phyloP scores from a whole-genome alignment of 495 filamentous ascomycete genomes.

The Amphirosellinia nigrospora region DNA sequence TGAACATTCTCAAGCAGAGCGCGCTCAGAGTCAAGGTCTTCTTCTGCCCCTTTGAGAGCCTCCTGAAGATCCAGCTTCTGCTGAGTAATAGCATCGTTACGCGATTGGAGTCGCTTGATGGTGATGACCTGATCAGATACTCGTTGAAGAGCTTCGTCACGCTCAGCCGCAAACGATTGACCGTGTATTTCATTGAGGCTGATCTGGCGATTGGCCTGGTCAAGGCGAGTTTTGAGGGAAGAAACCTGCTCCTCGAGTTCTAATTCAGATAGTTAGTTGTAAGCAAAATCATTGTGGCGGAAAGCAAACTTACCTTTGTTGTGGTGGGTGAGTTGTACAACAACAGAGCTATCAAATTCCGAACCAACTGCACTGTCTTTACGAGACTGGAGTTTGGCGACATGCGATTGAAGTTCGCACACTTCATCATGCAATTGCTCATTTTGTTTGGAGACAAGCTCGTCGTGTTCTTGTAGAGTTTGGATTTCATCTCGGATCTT shows the following conservation, averaged over 20 bases:
- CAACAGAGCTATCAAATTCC: slow-evolving; percentile 50
- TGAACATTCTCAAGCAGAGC: slow-evolving; percentile 44
- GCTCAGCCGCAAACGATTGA: slow-evolving; percentile 51
- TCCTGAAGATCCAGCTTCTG: slow-evolving; percentile 48
- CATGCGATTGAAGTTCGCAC: slow-evolving; percentile 48
- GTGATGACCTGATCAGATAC: slow-evolving; percentile 49
- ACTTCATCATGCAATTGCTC: slow-evolving; percentile 55
- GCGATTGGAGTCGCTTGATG: slow-evolving; percentile 49
- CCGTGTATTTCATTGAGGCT: slow-evolving; percentile 54
- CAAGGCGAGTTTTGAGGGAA: slow-evolving; percentile 48
- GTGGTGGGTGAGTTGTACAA: slow-evolving; percentile 41
- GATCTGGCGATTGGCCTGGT: slow-evolving; percentile 53
- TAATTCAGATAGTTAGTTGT: slow-evolving; percentile 19
- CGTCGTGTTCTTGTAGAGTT: slow-evolving; percentile 56
- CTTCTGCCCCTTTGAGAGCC: slow-evolving; percentile 43
- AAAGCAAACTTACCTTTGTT: slow-evolving; percentile 36
- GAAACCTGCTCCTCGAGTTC: slow-evolving; percentile 52
- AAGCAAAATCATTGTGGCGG: not conserved
- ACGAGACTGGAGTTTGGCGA: slow-evolving; percentile 46
- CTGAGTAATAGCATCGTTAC: slow-evolving; percentile 35
- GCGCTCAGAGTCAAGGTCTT: slow-evolving; percentile 42
- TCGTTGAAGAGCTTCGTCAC: slow-evolving; percentile 53
- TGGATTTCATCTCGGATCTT: slow-evolving; percentile 60
- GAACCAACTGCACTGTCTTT: slow-evolving; percentile 56
- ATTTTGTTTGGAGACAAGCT: slow-evolving; percentile 54